Base-by-base conservation (phyloP, 805 yeast species). In the Cyberlindnera mississippiensis region DNA sequence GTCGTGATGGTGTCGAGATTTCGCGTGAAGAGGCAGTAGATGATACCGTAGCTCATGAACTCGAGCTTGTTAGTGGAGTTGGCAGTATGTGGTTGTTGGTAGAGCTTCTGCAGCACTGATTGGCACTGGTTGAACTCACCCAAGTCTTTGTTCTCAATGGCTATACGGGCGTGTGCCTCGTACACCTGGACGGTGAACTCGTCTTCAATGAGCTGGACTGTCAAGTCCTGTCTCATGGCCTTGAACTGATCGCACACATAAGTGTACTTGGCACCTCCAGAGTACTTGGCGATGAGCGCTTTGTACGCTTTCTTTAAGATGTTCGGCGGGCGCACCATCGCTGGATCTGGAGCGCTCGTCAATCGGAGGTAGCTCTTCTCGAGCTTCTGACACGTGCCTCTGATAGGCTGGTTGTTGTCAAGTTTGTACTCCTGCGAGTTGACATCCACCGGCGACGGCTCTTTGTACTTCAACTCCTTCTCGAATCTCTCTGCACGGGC, bases 121-220 rank as follows among this genome's bases (percentile, higher is more conserved):
- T 85, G 95, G 60, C 98, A 93, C 61, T 91, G 97, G 65, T 93
- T 93, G 61, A 85, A 89, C 61, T 93, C 98, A 9, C 97, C 97
- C 48, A 91, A 64, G 61, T 91, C 99, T 31, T 76, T 73, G 56
- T 84, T 81, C 51, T 80, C 84, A 29, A 91, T 72, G 0, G 97
- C 95, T n/a, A 90, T 68, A 37, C 89, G 76, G 4, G 93, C 93
- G 62, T 91, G 95, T 3, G 80, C 73, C 61, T 88, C 93, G 61
- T 93, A 91, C 0, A 88, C 96, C 41, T 66, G 57, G 6, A 88
- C 76, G 0, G 96, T 77, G 57, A 93, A 85, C 33, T 75, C 80
- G 55, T 79, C 79, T 53, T 82, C 82, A 33, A 91, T 81, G 56
- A 85, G 85, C 64, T 91, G 99, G 9, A 91, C 97, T 3, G 95